Evolutionary conservation across 208 protist genomes (phyloP), one percentile per base, ranked within the genome.

Genomic region (Leishmania mexicana): DNA sequence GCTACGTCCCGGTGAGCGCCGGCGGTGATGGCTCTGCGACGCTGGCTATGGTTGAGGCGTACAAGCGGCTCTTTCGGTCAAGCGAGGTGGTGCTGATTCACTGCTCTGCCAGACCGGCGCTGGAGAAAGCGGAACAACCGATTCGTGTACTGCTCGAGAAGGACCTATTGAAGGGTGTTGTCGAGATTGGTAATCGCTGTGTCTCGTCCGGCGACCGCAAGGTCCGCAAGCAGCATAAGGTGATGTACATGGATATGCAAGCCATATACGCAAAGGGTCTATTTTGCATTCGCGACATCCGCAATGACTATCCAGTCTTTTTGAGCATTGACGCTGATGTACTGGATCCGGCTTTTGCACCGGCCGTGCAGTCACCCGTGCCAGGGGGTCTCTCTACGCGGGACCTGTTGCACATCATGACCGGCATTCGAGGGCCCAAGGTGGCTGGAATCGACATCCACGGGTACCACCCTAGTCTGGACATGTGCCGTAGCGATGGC

Each of bases 161-260:
- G 77, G 81, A 80, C 49, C 72, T 94, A 7, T 75, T 95, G 35
- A 95, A 95, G 75, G 94, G 94, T 64, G 85, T 97, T 28, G 91
- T 97, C 47, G 93, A 92, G 81, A 81, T 97, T 19, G 92, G 91
- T 28, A 97, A 95, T 78, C 90, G 94, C 21, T 88, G 87, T 53
- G 91, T 96, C 64, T 88, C 87, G 21, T 89, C 86, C 28, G 86
- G 83, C 0, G 92, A 95, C 74, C 89, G 94, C 35, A 93, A 89
- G 76, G 80, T 94, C 19, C 90, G 94, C 17, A 97, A 96, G 77
- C 81, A 93, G 57, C 80, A 97, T 78, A 92, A 94, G 79, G 89
- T 93, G 60, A 89, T 95, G 79, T 97, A 97, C 84, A 96, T 96
- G 92, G 94, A 97, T 76, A 92, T 96, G 83, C 91, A 95, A 53